phyloP scores from a whole-genome alignment of 768 basidiomycete species.

The Rhizopogon vulgaris region DNA sequence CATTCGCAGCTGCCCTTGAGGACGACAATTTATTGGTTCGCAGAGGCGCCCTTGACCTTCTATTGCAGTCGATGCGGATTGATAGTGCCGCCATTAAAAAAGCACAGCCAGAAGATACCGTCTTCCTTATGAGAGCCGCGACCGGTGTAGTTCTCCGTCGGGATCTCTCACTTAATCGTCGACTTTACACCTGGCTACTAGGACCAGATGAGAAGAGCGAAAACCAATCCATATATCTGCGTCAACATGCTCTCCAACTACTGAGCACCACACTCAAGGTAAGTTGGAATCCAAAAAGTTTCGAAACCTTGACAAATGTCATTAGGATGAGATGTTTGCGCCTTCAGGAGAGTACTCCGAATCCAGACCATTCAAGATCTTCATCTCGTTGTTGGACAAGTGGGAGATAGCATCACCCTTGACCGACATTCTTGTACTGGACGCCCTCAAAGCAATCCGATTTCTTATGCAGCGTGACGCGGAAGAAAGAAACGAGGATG shows the following conservation, averaged over 20 bases:
- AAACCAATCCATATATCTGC: constrained; percentile 68
- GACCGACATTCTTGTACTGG: constrained; percentile 73
- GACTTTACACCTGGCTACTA: constrained; percentile 89
- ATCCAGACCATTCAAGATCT: constrained; percentile 90
- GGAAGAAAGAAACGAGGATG: constrained; percentile 53
- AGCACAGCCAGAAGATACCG: constrained; percentile 66
- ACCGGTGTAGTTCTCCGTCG: constrained; percentile 85
- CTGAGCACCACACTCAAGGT: constrained; percentile 68
- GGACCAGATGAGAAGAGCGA: constrained; percentile 76
- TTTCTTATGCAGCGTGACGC: constrained; percentile 43
- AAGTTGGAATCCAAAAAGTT: constrained; percentile 5
- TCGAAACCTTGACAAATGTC: neutral
- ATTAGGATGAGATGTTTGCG: constrained; percentile 69
- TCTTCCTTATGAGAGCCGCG: constrained; percentile 82
- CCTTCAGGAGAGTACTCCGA: constrained; percentile 70
- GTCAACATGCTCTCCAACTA: constrained; percentile 63
- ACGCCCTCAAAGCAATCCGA: constrained; percentile 72
- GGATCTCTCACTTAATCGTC: constrained; percentile 88
- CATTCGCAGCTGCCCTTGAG: constrained; percentile 85
- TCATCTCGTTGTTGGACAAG: constrained; percentile 91
- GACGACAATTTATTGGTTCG: constrained; percentile 92
- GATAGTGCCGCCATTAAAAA: constrained; percentile 67
- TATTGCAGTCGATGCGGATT: constrained; percentile 68
- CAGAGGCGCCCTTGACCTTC: constrained; percentile 77
- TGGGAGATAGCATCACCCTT: constrained; percentile 89